These are phyloP conservation scores for Aegilops bicornis DNA, from an alignment of 176 grass and related monocot species.

Conservation along the genomic window DNA sequence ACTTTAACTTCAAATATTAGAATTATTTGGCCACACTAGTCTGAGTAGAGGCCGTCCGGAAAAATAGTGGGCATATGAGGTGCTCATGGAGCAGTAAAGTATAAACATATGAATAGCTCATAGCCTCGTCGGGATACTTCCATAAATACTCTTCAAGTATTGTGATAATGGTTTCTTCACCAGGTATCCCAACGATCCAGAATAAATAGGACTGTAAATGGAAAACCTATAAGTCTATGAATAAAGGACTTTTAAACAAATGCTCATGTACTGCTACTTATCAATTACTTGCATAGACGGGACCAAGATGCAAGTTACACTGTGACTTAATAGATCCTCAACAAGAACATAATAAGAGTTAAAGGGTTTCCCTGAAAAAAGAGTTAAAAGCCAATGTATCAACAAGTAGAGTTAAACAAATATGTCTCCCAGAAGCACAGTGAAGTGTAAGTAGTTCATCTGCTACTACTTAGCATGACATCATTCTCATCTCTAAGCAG, in stretches of 20 bases:
- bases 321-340: background rate
- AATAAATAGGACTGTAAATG: background rate
- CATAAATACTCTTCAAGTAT: background rate
- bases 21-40: background rate
- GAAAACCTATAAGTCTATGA: background rate
- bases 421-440: background rate
- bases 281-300: no score
- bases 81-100: background rate
- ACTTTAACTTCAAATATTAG: background rate
- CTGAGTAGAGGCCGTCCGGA: background rate
- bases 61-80: background rate
- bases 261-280: background rate
- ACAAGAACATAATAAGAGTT: background rate
- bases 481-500: background rate
- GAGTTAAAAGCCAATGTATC: background rate
- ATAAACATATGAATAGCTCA: background rate
- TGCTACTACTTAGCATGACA: background rate
- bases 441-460: background rate
- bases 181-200: background rate
- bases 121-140: background rate
- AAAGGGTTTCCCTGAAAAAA: background rate
- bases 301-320: background rate
- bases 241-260: background rate
- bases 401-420: background rate
- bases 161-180: background rate